A percentile compares a stretch with the other conserved stretches of the same genome.
Conservation (phyloP, 257 asterid genomes). For the Gentiana dahurica region DNA sequence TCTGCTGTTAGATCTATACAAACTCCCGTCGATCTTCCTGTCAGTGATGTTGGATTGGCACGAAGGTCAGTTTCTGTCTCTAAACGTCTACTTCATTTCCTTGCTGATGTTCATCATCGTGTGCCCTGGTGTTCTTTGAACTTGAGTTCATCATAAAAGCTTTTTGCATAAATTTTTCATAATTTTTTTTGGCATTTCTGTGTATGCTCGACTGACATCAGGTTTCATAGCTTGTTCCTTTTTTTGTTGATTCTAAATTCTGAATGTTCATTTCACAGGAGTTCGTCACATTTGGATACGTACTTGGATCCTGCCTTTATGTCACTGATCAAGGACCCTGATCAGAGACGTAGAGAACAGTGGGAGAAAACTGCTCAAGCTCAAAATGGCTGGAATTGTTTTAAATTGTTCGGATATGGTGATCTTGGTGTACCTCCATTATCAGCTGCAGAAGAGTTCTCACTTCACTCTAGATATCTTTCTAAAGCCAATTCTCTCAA, state of each 20-base stretch:
- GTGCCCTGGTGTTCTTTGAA: too few relatives aligned
- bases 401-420: slow-evolving; percentile 83
- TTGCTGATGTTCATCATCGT: too few relatives aligned
- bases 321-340: slow-evolving; percentile 90
- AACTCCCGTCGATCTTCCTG: slow-evolving; percentile 42
- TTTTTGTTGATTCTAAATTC: not conserved
- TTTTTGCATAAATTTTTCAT: too few relatives aligned
- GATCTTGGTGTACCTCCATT: slow-evolving; percentile 81
- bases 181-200: too few relatives aligned
- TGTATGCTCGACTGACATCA: too few relatives aligned
- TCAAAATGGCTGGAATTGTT: slow-evolving; percentile 53
- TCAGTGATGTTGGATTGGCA: slow-evolving; percentile 45
- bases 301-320: slow-evolving; percentile 90
- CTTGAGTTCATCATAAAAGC: too few relatives aligned
- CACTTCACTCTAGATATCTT: slow-evolving; percentile 91
- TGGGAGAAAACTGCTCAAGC: slow-evolving; percentile 89
- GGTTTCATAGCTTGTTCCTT: not conserved
- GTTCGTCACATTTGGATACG: slow-evolving; percentile 64
- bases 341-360: slow-evolving; percentile 74
- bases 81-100: too few relatives aligned
- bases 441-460: slow-evolving; percentile 88
- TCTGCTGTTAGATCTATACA: slow-evolving; percentile 28
- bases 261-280: slow-evolving; percentile 28
- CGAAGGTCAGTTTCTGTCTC: slow-evolving; percentile 43
- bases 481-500: slow-evolving; percentile 84